Conservation (phyloP, 1,284 basidiomycete species). For the Ustilago vetiveriae region DNA sequence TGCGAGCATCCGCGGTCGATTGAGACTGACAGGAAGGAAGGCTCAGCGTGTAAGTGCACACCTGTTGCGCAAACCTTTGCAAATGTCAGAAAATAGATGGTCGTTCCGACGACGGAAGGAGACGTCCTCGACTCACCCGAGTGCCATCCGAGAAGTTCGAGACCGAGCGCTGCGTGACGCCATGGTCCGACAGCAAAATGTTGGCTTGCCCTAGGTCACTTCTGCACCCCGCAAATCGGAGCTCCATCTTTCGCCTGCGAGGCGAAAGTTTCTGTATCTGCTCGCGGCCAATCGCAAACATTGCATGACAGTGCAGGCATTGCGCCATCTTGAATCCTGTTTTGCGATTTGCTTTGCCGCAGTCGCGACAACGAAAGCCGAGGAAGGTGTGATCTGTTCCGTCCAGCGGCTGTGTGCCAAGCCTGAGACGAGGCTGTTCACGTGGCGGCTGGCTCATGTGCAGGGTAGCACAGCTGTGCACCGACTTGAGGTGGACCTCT, state of each 20-base stretch:
- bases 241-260: constrained; percentile 13
- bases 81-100: too few species aligned
- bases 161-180: constrained; percentile 6
- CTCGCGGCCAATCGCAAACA: background rate
- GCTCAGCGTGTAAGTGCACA: constrained; percentile 19
- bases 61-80: constrained; percentile 1
- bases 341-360: constrained; percentile 30
- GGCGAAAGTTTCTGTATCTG: background rate
- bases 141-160: constrained; percentile 20
- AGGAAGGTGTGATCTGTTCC: constrained; percentile 12
- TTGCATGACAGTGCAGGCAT: constrained; percentile 18
- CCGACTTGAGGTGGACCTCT: too few species aligned
- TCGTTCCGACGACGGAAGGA: too few species aligned
- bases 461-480: too few species aligned
- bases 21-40: too few species aligned
- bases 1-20: too few species aligned
- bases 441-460: too few species aligned
- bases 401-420: too few species aligned
- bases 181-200: constrained; percentile 12
- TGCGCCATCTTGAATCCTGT: background rate
- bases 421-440: too few species aligned
- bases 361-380: constrained; percentile 16
- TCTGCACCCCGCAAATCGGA: constrained; percentile 15
- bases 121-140: constrained; percentile 17
- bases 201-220: constrained; percentile 30